Conservation (phyloP, 148 eudicot species). For the Mesembryanthemum crystallinum region DNA sequence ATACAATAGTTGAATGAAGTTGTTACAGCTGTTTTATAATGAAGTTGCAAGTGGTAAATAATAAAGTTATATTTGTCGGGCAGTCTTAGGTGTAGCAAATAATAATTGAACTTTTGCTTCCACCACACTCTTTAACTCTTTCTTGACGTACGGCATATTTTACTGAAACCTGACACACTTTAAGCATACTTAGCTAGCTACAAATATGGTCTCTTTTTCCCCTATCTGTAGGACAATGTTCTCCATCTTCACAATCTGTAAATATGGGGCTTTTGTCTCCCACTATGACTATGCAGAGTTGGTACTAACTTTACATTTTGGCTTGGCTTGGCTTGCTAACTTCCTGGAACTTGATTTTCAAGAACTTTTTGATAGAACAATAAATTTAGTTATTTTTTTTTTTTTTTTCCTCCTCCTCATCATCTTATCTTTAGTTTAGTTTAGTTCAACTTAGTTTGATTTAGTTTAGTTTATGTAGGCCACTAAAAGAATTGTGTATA, state of each 20-base stretch:
- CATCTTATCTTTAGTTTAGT: no score
- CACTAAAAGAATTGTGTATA: no score
- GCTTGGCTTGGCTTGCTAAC: background rate
- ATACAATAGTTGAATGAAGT: no score
- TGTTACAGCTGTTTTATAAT: no score
- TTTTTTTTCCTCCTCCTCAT: no score
- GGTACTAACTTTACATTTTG: background rate
- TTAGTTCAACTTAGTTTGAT: no score
- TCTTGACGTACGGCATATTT: slow-evolving; percentile 3
- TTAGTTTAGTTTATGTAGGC: no score
- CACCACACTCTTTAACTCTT: background rate
- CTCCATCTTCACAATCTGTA: slow-evolving; percentile 15
- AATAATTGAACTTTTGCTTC: no score
- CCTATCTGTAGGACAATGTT: slow-evolving; percentile 13
- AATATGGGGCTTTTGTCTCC: slow-evolving; percentile 5
- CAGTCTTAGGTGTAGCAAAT: no score
- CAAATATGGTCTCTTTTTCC: background rate
- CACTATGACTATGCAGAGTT: background rate
- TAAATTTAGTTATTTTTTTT: no score
- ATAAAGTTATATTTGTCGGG: no score
- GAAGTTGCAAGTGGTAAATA: no score
- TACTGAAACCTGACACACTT: slow-evolving; percentile 13
- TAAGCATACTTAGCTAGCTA: background rate
- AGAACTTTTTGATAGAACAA: background rate
- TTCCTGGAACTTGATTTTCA: background rate